Evolutionary conservation across 441 rosid species (phyloP).

Genomic region (Melastoma candidum): DNA sequence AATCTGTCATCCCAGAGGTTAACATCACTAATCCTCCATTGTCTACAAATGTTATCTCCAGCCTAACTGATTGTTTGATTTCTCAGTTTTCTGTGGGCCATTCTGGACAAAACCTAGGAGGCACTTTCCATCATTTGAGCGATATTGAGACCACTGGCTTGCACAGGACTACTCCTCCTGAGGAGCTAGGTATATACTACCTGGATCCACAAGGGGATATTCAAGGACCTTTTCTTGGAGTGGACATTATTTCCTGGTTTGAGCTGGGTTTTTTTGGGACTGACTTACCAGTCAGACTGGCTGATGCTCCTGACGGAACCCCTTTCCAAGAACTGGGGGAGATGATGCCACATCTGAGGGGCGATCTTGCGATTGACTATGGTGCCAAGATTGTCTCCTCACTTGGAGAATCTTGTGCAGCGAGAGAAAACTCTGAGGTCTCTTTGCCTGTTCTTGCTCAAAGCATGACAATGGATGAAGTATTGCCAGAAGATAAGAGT

Average conservation of each 20-base stretch:
- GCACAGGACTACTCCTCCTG: slow-evolving; percentile 24
- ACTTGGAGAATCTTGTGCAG: slow-evolving; percentile 26
- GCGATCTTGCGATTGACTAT: slow-evolving; percentile 10
- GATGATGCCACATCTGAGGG: slow-evolving; percentile 46
- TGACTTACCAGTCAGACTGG: slow-evolving; percentile 52
- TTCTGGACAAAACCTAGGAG: slow-evolving; percentile 17
- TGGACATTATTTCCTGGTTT: slow-evolving; percentile 52
- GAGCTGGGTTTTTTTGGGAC: slow-evolving; percentile 57
- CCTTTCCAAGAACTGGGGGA: slow-evolving; percentile 46
- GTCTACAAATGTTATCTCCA: slow-evolving; percentile 9
- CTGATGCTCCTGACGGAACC: slow-evolving; percentile 51
- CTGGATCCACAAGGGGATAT: slow-evolving; percentile 53
- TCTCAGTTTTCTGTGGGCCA: slow-evolving; percentile 16
- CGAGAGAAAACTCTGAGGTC: slow-evolving; percentile 29
- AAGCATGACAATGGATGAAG: slow-evolving; percentile 21
- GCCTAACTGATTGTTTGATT: slow-evolving; percentile 33
- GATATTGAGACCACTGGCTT: slow-evolving; percentile 12
- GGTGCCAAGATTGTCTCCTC: slow-evolving; percentile 19
- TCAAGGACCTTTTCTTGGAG: slow-evolving; percentile 55
- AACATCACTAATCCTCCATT: slow-evolving; percentile 5
- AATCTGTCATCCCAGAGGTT: slow-evolving; percentile 12
- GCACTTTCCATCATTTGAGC: slow-evolving; percentile 14
- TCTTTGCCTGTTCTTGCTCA: slow-evolving; percentile 26
- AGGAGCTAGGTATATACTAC: slow-evolving; percentile 40
- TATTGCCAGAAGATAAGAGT: slow-evolving; percentile 19